Base-by-base conservation (phyloP, 805 yeast genomes). In the Nakazawaea populi region DNA sequence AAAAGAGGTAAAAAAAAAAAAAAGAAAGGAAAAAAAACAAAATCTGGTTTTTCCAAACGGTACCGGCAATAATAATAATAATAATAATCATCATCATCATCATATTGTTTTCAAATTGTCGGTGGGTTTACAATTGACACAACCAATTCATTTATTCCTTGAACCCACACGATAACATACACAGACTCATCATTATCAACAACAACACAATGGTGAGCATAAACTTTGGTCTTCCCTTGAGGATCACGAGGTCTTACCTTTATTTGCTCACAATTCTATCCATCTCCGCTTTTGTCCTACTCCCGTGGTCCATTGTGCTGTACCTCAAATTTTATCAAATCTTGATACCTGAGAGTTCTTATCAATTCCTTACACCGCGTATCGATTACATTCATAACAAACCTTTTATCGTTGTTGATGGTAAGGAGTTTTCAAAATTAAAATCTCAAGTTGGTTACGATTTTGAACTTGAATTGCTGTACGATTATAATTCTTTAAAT, bases 271-370 rank as follows among this genome's bases (percentile, higher is more conserved):
- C 39, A 24, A 27, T 35, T 10, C 14, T 42, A 4, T 10, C 42
- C 4, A 24, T 36, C 6, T 28, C 45, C 4, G 36, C 37, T 3
- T 37, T 37, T n/a, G 31, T 48, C n/a, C 31, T 46, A 10, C 27
- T 50, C 14, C 53, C 53, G 2, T 43, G 47, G 47, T 46, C 50
- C 3, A 28, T 51, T 4, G 14, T 51, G 2, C 8, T 42, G 12
- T 51, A 42, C 29, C 38, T 37, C 29, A 43, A 39, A 12, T 51
- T 51, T 38, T 51, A 51, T 34, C 12, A n/a, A 29, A 10, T 39
- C 5, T 42, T 51, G 12, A 38, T 51, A 5, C 53, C 53, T 31
- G 4, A n/a, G 12, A 32, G 6, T 29, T 32, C 39, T 3, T 18
- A 38, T 18, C 32, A 44, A 34, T 9, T 34, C 18, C 31, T 41